These are phyloP conservation scores for Sporisorium graminicola DNA, from an alignment of 1,284 basidiomycete genomes.

Conservation along the genomic window DNA sequence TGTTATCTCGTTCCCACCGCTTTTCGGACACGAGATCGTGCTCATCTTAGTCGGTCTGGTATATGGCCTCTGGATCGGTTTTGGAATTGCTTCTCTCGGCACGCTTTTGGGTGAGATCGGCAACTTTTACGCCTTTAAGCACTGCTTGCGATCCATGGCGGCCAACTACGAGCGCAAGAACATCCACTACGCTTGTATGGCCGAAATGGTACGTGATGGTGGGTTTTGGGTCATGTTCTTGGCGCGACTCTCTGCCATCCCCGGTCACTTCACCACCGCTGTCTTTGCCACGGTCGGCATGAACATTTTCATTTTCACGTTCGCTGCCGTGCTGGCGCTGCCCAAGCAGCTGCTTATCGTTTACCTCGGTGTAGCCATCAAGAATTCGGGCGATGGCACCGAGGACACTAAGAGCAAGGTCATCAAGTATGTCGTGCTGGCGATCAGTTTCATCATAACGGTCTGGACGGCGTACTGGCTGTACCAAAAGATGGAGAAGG, in stretches of 20 bases:
- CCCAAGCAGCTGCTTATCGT: slow-evolving; percentile 75
- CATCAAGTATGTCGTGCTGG: slow-evolving; percentile 67
- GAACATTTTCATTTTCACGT: slow-evolving; percentile 78
- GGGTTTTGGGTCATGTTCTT: slow-evolving; percentile 74
- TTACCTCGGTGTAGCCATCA: slow-evolving; percentile 66
- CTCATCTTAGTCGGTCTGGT: slow-evolving; percentile 82
- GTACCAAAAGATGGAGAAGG: slow-evolving; percentile 79
- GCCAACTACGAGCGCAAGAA: slow-evolving; percentile 80
- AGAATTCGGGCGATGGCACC: slow-evolving; percentile 43
- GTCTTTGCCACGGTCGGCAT: slow-evolving; percentile 82
- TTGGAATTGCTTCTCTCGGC: slow-evolving; percentile 60
- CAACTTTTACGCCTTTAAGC: slow-evolving; percentile 75
- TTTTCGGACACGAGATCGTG: slow-evolving; percentile 83
- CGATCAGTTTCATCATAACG: slow-evolving; percentile 75
- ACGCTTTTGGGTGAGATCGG: slow-evolving; percentile 64
- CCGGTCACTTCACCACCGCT: slow-evolving; percentile 76
- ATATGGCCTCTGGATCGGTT: slow-evolving; percentile 66
- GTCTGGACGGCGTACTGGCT: slow-evolving; percentile 86
- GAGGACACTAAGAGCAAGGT: slow-evolving; percentile 63
- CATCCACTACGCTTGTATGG: slow-evolving; percentile 81
- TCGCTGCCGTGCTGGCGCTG: slow-evolving; percentile 80
- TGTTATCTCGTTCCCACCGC: slow-evolving; percentile 73
- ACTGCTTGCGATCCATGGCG: slow-evolving; percentile 76
- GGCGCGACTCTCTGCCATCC: slow-evolving; percentile 70
- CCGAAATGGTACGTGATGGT: slow-evolving; percentile 81